Conservation (phyloP, 1,284 basidiomycete species). For the Chalciporus sp. region DNA sequence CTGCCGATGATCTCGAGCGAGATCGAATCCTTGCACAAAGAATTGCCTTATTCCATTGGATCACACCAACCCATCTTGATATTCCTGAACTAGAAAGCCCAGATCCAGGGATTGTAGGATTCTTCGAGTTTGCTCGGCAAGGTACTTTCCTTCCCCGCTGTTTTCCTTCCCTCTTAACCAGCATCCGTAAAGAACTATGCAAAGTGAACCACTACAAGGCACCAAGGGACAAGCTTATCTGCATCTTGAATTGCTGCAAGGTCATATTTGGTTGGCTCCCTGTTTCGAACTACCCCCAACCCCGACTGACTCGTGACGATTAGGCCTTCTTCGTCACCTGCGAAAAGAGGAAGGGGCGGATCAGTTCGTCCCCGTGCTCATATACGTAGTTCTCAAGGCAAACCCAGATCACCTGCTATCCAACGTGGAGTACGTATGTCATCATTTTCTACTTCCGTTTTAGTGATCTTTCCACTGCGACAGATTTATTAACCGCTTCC, state of each 20-base stretch:
- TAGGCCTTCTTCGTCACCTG: constrained; percentile 89
- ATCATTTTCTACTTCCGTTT: neutral
- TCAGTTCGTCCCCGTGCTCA: constrained; percentile 92
- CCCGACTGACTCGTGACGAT: constrained; percentile 4
- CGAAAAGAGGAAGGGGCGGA: constrained; percentile 83
- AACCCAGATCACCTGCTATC: constrained; percentile 93
- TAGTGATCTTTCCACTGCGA: neutral
- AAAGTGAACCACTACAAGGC: constrained; percentile 99
- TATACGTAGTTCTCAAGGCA: constrained; percentile 91
- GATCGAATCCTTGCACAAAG: constrained; percentile 90
- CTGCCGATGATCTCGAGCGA: constrained; percentile 93
- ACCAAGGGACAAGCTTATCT: constrained; percentile 96
- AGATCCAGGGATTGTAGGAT: constrained; percentile 70
- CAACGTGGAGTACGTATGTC: constrained; percentile 81
- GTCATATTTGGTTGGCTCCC: constrained; percentile 89
- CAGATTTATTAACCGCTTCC: constrained; percentile 95
- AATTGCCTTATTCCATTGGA: constrained; percentile 91
- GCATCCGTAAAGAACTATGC: constrained; percentile 65
- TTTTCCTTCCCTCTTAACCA: neutral
- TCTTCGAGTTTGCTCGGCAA: constrained; percentile 93
- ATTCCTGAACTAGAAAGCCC: constrained; percentile 51
- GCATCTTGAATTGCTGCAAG: constrained; percentile 97
- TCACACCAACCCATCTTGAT: constrained; percentile 89
- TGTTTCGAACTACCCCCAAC: constrained; percentile 10
- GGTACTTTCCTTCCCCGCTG: constrained; percentile 43